Evolutionary conservation across 2,329 filamentous ascomycete species (phyloP).

Genomic region (Fusarium globosum): DNA sequence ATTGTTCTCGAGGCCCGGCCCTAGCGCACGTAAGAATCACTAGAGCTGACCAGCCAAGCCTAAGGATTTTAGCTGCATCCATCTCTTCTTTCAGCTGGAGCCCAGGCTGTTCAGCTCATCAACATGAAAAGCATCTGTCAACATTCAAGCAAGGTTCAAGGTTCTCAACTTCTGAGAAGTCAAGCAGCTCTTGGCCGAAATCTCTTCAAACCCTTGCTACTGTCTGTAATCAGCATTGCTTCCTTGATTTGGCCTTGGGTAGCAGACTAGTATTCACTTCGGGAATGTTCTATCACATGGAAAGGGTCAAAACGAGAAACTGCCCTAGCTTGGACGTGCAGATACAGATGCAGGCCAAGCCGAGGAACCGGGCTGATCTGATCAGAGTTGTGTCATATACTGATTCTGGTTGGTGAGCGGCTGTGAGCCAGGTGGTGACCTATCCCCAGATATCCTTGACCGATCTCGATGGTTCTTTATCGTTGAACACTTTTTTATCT

Average conservation of each 20-base stretch:
- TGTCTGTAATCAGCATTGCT: neutral
- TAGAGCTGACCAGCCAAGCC: conserved; percentile 21
- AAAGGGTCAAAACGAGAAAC: neutral
- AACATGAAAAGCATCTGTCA: neutral
- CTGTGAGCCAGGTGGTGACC: neutral
- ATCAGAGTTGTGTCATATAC: neutral
- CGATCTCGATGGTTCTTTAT: neutral
- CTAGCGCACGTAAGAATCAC: conserved; percentile 12
- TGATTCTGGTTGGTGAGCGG: neutral
- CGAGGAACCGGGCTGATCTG: neutral
- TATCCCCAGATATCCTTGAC: neutral
- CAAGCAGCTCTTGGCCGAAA: neutral
- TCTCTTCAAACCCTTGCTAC: neutral
- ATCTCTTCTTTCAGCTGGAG: conserved; percentile 14
- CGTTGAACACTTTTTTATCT: neutral
- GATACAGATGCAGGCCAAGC: neutral
- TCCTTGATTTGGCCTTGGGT: neutral
- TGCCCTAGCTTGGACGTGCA: neutral
- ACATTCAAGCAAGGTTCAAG: neutral
- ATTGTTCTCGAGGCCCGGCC: conserved; percentile 14
- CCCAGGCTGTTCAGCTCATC: neutral
- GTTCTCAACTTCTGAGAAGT: neutral
- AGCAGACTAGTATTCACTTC: neutral
- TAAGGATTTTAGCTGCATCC: conserved; percentile 14
- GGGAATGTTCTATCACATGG: conserved; percentile 7